Conservation (phyloP, 1,139 yeast genomes). For the Geotrichum phurueaensis region DNA sequence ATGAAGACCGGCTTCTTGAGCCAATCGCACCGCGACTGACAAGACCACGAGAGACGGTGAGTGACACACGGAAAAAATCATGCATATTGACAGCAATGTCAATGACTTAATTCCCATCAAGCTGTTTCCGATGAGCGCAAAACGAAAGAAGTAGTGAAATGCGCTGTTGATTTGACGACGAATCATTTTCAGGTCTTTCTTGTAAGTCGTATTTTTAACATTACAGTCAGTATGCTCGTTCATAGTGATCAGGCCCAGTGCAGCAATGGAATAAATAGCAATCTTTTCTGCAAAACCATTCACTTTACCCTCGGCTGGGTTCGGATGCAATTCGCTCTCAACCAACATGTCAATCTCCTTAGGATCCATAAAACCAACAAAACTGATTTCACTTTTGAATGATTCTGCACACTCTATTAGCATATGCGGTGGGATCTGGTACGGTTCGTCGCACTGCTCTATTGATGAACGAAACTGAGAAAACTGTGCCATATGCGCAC, state of each 20-base stretch:
- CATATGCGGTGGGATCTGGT: not conserved
- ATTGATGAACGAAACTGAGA: not conserved
- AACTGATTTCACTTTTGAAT: not conserved
- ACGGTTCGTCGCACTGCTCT: not conserved
- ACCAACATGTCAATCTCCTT: not conserved
- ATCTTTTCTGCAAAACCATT: conserved; percentile 14
- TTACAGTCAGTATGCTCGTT: not conserved
- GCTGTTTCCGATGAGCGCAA: conserved; percentile 22
- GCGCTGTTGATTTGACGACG: conserved; percentile 14
- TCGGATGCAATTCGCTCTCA: not conserved
- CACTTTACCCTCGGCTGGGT: not conserved
- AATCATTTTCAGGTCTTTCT: not conserved
- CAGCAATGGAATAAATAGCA: conserved; percentile 5
- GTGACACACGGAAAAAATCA: conserved; percentile 21
- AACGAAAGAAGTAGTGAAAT: conserved; percentile 22
- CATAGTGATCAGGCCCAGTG: not conserved
- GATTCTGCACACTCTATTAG: not conserved
- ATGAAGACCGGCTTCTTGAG: conserved; percentile 63
- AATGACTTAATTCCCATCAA: conserved; percentile 23
- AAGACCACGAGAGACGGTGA: conserved; percentile 2
- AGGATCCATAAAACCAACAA: not conserved
- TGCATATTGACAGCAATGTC: conserved; percentile 17
- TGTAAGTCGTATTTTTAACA: not conserved
- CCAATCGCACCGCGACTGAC: conserved; percentile 52
- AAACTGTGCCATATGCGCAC: not conserved